Percentiles rank a stretch among this genome's conserved stretches.
phyloP scores from a whole-genome alignment of 768 basidiomycete genomes.

The Chlorophyllum brunneum region DNA sequence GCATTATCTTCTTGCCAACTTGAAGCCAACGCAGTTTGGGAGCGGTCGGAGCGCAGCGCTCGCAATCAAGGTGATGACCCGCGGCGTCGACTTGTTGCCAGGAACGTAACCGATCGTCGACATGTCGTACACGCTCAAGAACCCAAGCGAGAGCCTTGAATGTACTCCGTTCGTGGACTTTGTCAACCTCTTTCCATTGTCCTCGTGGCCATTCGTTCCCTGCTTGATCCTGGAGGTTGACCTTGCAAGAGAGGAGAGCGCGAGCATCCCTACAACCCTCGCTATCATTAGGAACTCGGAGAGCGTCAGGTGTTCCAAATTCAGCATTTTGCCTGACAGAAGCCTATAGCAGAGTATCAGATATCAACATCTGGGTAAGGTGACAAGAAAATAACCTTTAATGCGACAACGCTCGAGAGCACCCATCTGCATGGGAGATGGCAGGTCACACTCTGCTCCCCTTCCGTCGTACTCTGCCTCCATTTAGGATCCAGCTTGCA shows the following conservation, averaged over 20 bases:
- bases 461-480: constrained; percentile 62
- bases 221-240: constrained; percentile 67
- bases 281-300: constrained; percentile 46
- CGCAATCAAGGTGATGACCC: constrained; percentile 52
- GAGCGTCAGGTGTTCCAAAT: constrained; percentile 59
- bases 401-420: constrained; percentile 36
- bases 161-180: constrained; percentile 76
- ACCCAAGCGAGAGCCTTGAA: constrained; percentile 87
- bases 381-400: constrained; percentile 44
- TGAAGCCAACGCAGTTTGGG: constrained; percentile 77
- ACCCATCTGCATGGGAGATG: constrained; percentile 68
- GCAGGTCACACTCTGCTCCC: constrained; percentile 48
- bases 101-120: constrained; percentile 55
- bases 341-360: constrained; percentile 36
- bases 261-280: constrained; percentile 73
- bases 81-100: constrained; percentile 63
- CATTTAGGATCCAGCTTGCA: constrained; percentile 72
- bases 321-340: constrained; percentile 49
- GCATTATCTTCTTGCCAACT: constrained; percentile 53
- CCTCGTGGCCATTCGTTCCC: constrained; percentile 77
- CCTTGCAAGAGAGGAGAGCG: constrained; percentile 73
- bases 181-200: constrained; percentile 78
- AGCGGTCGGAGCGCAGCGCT: constrained; percentile 76
- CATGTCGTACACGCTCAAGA: constrained; percentile 74
- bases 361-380: neutral